Conservation (phyloP, 2,329 filamentous ascomycete species). For the Verticillium tricorpus region DNA sequence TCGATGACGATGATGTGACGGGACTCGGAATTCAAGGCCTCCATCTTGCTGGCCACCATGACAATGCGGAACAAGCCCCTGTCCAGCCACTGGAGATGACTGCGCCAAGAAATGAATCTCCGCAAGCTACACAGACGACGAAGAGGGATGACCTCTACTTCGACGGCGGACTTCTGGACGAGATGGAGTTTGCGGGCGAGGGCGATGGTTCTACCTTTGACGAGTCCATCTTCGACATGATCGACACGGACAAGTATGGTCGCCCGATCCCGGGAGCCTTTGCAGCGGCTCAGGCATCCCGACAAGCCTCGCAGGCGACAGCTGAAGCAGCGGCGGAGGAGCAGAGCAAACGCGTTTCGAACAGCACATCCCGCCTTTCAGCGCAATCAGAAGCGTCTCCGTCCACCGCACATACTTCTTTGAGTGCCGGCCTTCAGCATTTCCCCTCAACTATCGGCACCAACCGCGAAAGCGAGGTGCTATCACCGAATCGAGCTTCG, state of each 20-base stretch:
- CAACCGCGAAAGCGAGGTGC: constrained; percentile 6
- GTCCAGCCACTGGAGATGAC: constrained; percentile 4
- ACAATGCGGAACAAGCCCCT: background rate
- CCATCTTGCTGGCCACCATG: background rate
- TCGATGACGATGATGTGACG: constrained; percentile 19
- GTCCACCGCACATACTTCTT: constrained; percentile 50
- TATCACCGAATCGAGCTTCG: constrained; percentile 6
- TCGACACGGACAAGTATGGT: constrained; percentile 60
- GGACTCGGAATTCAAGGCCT: constrained; percentile 39
- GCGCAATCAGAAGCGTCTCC: constrained; percentile 36
- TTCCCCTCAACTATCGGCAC: constrained; percentile 4
- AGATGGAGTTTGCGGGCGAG: constrained; percentile 42
- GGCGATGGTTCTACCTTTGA: constrained; percentile 59
- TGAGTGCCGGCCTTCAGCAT: constrained; percentile 25
- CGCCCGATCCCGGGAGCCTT: constrained; percentile 56
- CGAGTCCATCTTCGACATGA: constrained; percentile 68
- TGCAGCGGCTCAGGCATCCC: constrained; percentile 45
- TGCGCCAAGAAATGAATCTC: background rate
- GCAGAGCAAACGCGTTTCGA: constrained; percentile 38
- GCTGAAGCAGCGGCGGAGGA: constrained; percentile 12
- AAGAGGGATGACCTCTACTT: constrained; percentile 61
- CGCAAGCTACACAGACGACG: constrained; percentile 23
- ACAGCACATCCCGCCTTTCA: constrained; percentile 40
- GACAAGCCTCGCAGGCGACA: constrained; percentile 23
- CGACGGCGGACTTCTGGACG: constrained; percentile 52